Evolutionary conservation across 768 basidiomycete species (phyloP), one percentile per base, ranked within the genome.

Genomic region (Tricholoma matsutake): DNA sequence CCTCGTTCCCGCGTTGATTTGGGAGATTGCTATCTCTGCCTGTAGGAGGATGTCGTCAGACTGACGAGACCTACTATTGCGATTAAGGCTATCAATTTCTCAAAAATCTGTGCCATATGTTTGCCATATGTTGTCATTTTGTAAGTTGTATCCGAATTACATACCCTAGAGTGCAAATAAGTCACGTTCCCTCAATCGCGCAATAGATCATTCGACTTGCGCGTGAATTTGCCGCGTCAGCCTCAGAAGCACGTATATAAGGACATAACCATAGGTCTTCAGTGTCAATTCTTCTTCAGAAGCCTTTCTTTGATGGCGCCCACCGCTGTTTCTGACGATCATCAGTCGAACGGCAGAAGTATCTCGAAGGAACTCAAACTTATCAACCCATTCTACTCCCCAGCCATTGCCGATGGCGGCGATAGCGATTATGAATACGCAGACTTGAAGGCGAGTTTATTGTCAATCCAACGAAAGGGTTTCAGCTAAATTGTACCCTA

Each of bases 341-440:
- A 39, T 32, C 25, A 47, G 4, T n/a, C 61, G 22, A 29, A 57
- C 31, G 45, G 28, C 9, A 54, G 22, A 10, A 32, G 53, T 47
- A 43, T 54, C 31, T 62, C 60, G 39, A 54, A 20, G 22, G 62
- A 63, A 32, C 55, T 57, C 11, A 51, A 63, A 58, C 61, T 79
- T 35, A 74, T 84, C 73, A 88, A 89, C 67, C 84, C 86, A 0
- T 89, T 89, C 73, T 88, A 90, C 64, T 87, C 86, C 4, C 88
- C 89, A 43, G 75, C 79, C 13, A 75, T 78, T 14, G 79, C 72
- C 1, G 83, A 86, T 45, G 79, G 80, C 43, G 80, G 74, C 0
- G 81, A 88, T 63, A 70, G 74, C 28, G 68, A 62, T 45, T 91
- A 91, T 71, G 63, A 80, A 62, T 83, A 78, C 66, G 79, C 83